These are phyloP conservation scores for Tieghemostelium lacteum DNA, from an alignment of 78 protist species.

Conservation along the genomic window DNA sequence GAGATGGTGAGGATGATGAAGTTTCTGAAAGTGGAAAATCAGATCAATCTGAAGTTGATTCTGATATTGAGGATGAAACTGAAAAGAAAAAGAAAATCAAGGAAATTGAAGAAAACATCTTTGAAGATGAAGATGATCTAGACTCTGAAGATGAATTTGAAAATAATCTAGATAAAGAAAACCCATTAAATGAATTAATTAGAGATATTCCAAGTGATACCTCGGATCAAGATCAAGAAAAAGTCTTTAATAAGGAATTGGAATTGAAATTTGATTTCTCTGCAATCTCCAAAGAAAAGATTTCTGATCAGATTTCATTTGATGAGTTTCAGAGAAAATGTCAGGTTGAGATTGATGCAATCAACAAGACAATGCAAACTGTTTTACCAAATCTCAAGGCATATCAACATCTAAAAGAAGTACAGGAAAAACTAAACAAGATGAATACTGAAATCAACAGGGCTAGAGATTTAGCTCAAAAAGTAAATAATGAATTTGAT, in stretches of 20 bases:
- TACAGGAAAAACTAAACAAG: not conserved
- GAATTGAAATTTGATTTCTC: slow-evolving; percentile 2
- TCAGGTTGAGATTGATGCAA: not conserved
- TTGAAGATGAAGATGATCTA: slow-evolving; percentile 5
- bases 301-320: not conserved
- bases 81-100: slow-evolving; percentile 16
- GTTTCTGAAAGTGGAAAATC: not conserved
- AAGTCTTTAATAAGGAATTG: not conserved
- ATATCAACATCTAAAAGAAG: slow-evolving; percentile 27
- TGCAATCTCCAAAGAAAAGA: not conserved
- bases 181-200: not conserved
- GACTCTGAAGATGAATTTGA: not conserved
- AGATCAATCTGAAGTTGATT: not conserved
- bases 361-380: slow-evolving; percentile 1
- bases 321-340: slow-evolving; percentile 1
- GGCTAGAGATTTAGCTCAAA: slow-evolving; percentile 2
- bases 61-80: not conserved
- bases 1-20: not conserved
- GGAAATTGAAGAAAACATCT: not conserved
- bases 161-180: slow-evolving; percentile 33
- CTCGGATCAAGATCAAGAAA: not conserved
- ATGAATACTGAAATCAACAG: not conserved
- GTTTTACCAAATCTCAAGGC: slow-evolving; percentile 65
- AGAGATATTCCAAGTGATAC: not conserved
- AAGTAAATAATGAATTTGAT: slow-evolving; percentile 1